Evolutionary conservation across 768 basidiomycete genomes (phyloP), one percentile per base, ranked within the genome.

Genomic region (Pilatotrama ljubarskyi): DNA sequence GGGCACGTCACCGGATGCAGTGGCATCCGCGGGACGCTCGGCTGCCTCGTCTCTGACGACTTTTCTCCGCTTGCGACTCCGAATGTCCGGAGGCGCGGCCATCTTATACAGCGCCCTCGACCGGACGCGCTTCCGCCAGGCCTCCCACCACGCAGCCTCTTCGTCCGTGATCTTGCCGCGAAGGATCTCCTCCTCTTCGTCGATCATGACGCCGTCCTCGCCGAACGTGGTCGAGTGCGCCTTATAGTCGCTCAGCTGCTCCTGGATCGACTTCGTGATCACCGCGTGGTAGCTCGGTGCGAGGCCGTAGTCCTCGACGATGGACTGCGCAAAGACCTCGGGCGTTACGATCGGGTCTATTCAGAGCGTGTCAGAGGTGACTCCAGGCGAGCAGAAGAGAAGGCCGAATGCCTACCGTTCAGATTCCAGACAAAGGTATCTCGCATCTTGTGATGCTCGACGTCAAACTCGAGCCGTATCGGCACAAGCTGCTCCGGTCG

Each of bases 381-480:
- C n/a, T n/a, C n/a, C 49, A 17, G 20, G 6, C 5, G 5, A 15
- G 15, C 6, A 20, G 20, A 14, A 36, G 13, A 37, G 36, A 25
- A 24, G 24, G 29, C 5, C 18, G 18, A 18, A 3, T 20, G 52
- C 84, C n/a, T 56, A 97, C 95, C 96, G 64, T 90, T 90, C 44
- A 95, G 74, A 69, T 99, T 97, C 97, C 96, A 99, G 44, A 97
- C 84, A 75, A 98, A 98, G 0, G 96, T 94, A 71, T 99, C 97
- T 25, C 94, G 85, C 80, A 98, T 88, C 75, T 89, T 91, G 70
- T 91, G 88, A 68, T 92, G 90, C 57, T 98, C 97, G 48, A 95
- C 88, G 67, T 99, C 97, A 67, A 98, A 87, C 72, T 99, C 97
- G 51, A 99, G 78, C n/a, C 97, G 85, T 40, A 99, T 89, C 3